Conservation (phyloP, 352 stramenopile genomes). For the Phytophthora europaea region DNA sequence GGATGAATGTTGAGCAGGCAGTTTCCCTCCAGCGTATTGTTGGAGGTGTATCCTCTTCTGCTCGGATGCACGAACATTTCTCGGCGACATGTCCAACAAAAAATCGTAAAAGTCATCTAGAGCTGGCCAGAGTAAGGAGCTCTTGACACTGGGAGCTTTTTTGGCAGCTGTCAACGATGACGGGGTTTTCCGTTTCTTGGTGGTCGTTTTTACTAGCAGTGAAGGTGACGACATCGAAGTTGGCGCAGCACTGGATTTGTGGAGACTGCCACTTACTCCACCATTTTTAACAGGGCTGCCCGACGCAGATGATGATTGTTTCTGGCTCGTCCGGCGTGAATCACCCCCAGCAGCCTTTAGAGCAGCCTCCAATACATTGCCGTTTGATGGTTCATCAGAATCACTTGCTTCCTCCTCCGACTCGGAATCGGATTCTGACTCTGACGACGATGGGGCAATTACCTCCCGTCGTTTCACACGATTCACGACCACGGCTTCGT, state of each 20-base stretch:
- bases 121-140: constrained; percentile 74
- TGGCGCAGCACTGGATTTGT: background rate
- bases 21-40: constrained; percentile 41
- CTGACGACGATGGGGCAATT: constrained; percentile 37
- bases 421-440: constrained; percentile 52
- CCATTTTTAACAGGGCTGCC: constrained; percentile 4
- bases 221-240: constrained; percentile 1
- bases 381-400: constrained; percentile 8
- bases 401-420: constrained; percentile 23
- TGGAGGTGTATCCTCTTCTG: constrained; percentile 37
- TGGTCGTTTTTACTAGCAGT: constrained; percentile 9
- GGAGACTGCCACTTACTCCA: background rate
- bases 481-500: constrained; percentile 25
- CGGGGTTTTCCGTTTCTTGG: constrained; percentile 34
- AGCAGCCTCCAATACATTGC: constrained; percentile 70
- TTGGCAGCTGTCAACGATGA: constrained; percentile 15
- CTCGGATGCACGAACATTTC: constrained; percentile 45
- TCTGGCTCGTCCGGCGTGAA: constrained; percentile 1
- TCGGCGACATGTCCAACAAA: constrained; percentile 70
- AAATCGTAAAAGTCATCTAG: constrained; percentile 85
- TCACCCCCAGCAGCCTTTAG: constrained; percentile 50
- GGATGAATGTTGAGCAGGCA: constrained; percentile 56
- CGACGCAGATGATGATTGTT: constrained; percentile 1
- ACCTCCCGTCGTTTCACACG: constrained; percentile 18
- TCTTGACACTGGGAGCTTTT: constrained; percentile 49